Conservation (phyloP, 1,139 yeast species). For the Scheffersomyces segobiensis region DNA sequence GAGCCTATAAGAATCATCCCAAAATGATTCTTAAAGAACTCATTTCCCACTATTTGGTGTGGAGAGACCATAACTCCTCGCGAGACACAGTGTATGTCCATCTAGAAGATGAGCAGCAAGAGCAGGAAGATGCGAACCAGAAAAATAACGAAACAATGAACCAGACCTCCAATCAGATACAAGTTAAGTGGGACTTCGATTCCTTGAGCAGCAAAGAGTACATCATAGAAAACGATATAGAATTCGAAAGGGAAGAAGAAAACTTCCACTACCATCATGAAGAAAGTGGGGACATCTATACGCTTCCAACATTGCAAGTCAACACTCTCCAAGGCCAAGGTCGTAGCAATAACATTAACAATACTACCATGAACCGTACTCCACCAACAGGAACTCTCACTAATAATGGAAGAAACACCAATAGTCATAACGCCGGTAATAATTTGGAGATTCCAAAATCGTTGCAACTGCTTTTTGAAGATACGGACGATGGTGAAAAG, state of each 20-base stretch:
- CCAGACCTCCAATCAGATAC: slow-evolving; percentile 41
- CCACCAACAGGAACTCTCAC: slow-evolving; percentile 2
- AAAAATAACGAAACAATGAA: background rate
- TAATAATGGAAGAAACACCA: slow-evolving; percentile 1
- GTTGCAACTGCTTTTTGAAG: slow-evolving; percentile 68
- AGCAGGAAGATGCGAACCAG: slow-evolving; percentile 3
- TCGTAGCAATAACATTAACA: background rate
- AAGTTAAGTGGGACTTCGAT: slow-evolving; percentile 87
- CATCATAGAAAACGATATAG: slow-evolving; percentile 65
- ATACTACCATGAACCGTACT: background rate
- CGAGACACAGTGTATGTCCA: slow-evolving; percentile 49
- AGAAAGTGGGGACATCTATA: slow-evolving; percentile 23
- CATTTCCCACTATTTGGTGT: slow-evolving; percentile 73
- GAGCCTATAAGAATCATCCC: slow-evolving; percentile 58
- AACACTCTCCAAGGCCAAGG: slow-evolving; percentile 9
- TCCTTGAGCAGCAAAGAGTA: slow-evolving; percentile 72
- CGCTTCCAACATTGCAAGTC: slow-evolving; percentile 30
- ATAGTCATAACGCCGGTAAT: slow-evolving; percentile 5
- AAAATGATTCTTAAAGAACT: slow-evolving; percentile 69
- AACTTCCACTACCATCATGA: slow-evolving; percentile 31
- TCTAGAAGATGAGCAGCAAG: slow-evolving; percentile 31
- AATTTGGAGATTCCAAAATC: slow-evolving; percentile 66
- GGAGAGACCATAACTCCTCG: slow-evolving; percentile 65
- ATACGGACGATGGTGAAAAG: slow-evolving; percentile 13
- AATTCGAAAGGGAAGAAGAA: slow-evolving; percentile 48